Base-by-base conservation (phyloP, 192 early-diverging fungal species). In the Rhizophagus sp. region DNA sequence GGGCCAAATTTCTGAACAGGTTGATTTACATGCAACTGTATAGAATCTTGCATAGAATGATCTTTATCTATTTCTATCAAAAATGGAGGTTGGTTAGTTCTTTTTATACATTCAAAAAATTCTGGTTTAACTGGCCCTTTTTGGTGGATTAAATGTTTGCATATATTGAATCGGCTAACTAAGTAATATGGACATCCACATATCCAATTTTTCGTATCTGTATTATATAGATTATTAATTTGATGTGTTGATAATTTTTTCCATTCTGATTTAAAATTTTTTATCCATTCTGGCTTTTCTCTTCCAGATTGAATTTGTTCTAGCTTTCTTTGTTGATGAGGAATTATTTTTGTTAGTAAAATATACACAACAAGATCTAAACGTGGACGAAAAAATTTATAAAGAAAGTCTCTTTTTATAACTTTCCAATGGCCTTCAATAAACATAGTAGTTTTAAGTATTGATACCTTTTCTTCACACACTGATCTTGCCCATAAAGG, bases 231-330 rank as follows among this genome's bases (percentile, higher is more conserved):
- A 34, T 34, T 34, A 34, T 34, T 34, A 34, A 34, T 34, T 34
- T 34, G 33, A 34, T 34, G 33, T 34, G n/a, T 62, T 61, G 19
- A 12, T 75, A 75, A 61, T 10, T 15, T 61, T 27, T 62, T 75
- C 52, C 52, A 75, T 52, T 75, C 50, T 61, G 17, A 12, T 8
- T 75, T 75, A 33, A 75, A 75, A 0, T 61, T 0, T 61, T 75
- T 75, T 19, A 52, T 75, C 73, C 52, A 75, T 75, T 75, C 73
- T 57, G 73, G 24, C 3, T 57, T 75, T 75, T 75, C 25, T 30
- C n/a, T 75, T 39, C 50, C 19, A 27, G n/a, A 7, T 6, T 33
- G 15, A 75, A 72, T 36, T 72, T 72, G 69, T 24, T 72, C 3
- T 22, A 72, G 7, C 7, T 72, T 72, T 72, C 10, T 2, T 9